These are phyloP conservation scores for Saururus chinensis DNA, from an alignment of 164 flowering plant genomes.

Conservation along the genomic window DNA sequence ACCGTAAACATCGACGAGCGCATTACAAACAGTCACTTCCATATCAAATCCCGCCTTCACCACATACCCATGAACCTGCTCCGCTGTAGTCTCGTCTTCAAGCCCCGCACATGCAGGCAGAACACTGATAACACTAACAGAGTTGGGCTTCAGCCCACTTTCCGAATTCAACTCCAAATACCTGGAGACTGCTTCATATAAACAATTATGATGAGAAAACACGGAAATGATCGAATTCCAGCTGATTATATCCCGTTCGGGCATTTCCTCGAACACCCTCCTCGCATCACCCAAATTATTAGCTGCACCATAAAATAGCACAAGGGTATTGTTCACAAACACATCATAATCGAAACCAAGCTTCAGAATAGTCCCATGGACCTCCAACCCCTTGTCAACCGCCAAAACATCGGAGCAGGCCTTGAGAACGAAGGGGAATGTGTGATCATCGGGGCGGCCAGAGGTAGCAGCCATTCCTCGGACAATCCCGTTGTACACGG, in stretches of 20 bases:
- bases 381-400: conserved; percentile 8
- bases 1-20: conserved; percentile 54
- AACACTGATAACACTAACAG: conserved; percentile 39
- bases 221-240: conserved; percentile 12
- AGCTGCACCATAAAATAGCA: conserved; percentile 4
- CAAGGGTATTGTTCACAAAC: conserved; percentile 11
- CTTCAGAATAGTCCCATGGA: conserved; percentile 8
- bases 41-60: conserved; percentile 42
- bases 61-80: conserved; percentile 36
- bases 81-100: conserved; percentile 1
- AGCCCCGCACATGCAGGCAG: conserved; percentile 31
- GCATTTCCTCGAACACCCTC: conserved; percentile 13
- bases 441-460: conserved; percentile 11
- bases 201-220: conserved; percentile 1
- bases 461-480: no score
- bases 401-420: conserved; percentile 7
- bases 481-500: conserved; percentile 4
- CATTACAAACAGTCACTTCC: conserved; percentile 35
- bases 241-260: conserved; percentile 8
- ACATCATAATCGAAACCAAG: conserved; percentile 10
- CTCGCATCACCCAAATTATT: neutral
- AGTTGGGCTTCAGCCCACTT: conserved; percentile 28
- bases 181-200: conserved; percentile 2
- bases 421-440: conserved; percentile 14
- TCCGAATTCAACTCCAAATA: conserved; percentile 5